Evolutionary conservation across 768 basidiomycete genomes (phyloP).

Genomic region (Suillus alpinus): DNA sequence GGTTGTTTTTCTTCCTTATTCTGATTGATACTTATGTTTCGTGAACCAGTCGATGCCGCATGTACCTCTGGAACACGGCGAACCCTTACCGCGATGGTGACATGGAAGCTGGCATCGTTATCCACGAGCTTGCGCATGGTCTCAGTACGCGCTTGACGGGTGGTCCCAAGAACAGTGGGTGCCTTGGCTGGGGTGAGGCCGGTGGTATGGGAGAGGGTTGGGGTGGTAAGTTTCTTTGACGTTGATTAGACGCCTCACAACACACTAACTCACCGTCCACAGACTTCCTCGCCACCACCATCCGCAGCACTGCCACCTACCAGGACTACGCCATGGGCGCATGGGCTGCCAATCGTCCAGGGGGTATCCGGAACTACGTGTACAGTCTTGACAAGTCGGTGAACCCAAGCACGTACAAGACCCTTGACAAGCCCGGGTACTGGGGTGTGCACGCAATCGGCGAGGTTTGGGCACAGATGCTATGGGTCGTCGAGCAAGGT

Average conservation of each 20-base stretch:
- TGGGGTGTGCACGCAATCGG: constrained; percentile 93
- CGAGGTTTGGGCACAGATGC: constrained; percentile 93
- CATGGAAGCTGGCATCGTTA: constrained; percentile 94
- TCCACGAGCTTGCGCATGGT: constrained; percentile 87
- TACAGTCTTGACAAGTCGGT: constrained; percentile 77
- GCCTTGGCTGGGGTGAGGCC: constrained; percentile 92
- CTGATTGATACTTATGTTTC: neutral
- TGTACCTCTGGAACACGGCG: constrained; percentile 95
- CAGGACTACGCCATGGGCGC: constrained; percentile 88
- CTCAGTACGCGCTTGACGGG: constrained; percentile 93
- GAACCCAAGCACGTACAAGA: constrained; percentile 94
- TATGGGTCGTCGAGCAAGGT: constrained; percentile 74
- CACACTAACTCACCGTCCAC: neutral
- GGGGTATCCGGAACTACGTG: constrained; percentile 83
- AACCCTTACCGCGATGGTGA: constrained; percentile 92
- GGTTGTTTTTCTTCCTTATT: constrained; percentile 6
- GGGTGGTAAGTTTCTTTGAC: constrained; percentile 53
- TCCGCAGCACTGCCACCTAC: constrained; percentile 72
- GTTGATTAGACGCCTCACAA: neutral
- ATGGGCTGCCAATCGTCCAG: constrained; percentile 81
- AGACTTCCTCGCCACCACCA: constrained; percentile 86
- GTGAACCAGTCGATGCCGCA: constrained; percentile 65
- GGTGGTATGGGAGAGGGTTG: constrained; percentile 99
- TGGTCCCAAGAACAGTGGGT: constrained; percentile 88
- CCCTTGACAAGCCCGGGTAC: constrained; percentile 89